Percentiles rank a stretch among this genome's conserved stretches.
Conservation (phyloP, 2,329 filamentous ascomycete genomes). For the Pseudocercospora ulei region DNA sequence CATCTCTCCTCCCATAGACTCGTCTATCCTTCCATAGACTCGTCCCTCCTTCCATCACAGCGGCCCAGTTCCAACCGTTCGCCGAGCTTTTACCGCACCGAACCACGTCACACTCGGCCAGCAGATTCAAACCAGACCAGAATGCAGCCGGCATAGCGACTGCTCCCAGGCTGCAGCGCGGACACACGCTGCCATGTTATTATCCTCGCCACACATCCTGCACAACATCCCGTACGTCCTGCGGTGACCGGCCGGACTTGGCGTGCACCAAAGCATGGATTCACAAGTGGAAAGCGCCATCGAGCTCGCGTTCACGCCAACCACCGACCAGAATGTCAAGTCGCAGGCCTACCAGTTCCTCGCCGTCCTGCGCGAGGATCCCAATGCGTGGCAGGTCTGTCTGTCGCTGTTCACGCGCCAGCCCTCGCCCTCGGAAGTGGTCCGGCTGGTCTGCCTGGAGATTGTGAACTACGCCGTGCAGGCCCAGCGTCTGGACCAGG, state of each 20-base stretch:
- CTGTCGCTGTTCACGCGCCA: slow-evolving; percentile 72
- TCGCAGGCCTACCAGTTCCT: slow-evolving; percentile 72
- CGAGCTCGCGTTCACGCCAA: slow-evolving; percentile 79
- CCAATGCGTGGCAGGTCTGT: slow-evolving; percentile 83
- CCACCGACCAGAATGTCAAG: slow-evolving; percentile 65
- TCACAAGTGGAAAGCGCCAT: slow-evolving; percentile 83
- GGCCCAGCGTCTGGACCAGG: slow-evolving; percentile 61
- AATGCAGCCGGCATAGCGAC: slow-evolving; percentile 16
- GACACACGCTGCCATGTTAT: slow-evolving; percentile 19
- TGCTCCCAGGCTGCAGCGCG: slow-evolving; percentile 10
- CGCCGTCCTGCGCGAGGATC: slow-evolving; percentile 66
- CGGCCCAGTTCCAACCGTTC: too few species aligned
- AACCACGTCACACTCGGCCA: too few species aligned
- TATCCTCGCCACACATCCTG: slow-evolving; percentile 4
- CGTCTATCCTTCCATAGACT: too few species aligned
- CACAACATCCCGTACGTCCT: slow-evolving; percentile 10
- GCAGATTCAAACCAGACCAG: too few species aligned
- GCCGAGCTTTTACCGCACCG: too few species aligned
- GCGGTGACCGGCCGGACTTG: slow-evolving; percentile 13
- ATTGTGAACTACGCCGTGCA: slow-evolving; percentile 88
- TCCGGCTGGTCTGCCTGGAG: slow-evolving; percentile 81
- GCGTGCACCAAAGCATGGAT: slow-evolving; percentile 25
- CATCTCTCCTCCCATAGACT: too few species aligned
- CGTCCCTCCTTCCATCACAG: too few species aligned
- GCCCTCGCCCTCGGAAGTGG: slow-evolving; percentile 67